Evolutionary conservation across 1,139 yeast genomes (phyloP).

Genomic region (Kluyveromyces sp.): DNA sequence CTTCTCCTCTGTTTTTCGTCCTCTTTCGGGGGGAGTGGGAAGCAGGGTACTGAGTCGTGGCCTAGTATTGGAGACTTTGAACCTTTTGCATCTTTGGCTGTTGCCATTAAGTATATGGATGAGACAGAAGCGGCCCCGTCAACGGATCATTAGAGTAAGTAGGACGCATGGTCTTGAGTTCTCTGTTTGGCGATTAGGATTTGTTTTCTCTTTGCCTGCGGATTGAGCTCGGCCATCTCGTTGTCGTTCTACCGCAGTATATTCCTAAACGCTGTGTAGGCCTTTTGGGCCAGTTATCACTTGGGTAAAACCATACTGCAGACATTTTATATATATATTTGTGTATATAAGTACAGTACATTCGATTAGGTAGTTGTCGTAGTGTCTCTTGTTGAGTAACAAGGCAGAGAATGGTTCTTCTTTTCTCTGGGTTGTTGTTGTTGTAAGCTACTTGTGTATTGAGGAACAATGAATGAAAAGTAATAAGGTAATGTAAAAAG

Average conservation of each 20-base stretch:
- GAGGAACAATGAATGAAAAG: too few species aligned
- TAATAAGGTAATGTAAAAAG: too few species aligned
- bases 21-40: not conserved
- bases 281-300: conserved; percentile 66
- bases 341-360: not conserved
- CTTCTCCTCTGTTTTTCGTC: conserved; percentile 40
- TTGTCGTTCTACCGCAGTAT: conserved; percentile 50
- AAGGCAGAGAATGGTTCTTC: not conserved
- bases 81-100: conserved; percentile 15
- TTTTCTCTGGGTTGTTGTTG: not conserved
- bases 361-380: not conserved
- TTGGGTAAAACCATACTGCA: conserved; percentile 92
- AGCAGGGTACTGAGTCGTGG: conserved; percentile 48
- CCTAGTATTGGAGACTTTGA: conserved; percentile 7
- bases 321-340: conserved; percentile 35
- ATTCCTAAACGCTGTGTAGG: conserved; percentile 90
- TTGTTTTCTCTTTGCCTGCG: conserved; percentile 13
- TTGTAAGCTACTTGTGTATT: too few species aligned
- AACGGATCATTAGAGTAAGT: conserved; percentile 67
- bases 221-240: conserved; percentile 50
- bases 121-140: conserved; percentile 79
- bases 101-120: conserved; percentile 34
- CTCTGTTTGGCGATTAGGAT: conserved; percentile 29
- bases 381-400: not conserved
- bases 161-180: conserved; percentile 53